Conservation (phyloP, 83 land plant species). For the Larix sibirica region DNA sequence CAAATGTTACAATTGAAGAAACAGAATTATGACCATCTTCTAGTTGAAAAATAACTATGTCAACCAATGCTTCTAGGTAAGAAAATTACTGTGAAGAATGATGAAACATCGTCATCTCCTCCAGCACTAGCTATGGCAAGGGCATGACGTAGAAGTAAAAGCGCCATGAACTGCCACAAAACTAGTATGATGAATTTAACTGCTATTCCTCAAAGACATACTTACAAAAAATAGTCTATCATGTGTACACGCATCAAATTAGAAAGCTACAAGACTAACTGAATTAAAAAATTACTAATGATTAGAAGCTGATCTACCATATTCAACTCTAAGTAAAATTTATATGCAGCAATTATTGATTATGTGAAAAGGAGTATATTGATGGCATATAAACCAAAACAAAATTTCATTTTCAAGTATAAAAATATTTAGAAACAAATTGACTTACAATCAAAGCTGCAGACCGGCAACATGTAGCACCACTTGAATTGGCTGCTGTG, state of each 20-base stretch:
- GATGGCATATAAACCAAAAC: background rate
- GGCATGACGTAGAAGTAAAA: constrained; percentile 71
- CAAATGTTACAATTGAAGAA: background rate
- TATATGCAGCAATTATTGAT: too few species aligned
- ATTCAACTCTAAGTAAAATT: background rate
- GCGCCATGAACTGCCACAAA: constrained; percentile 67
- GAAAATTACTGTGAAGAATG: constrained; percentile 51
- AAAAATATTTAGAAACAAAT: background rate
- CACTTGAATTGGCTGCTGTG: constrained; percentile 43
- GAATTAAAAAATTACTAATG: background rate
- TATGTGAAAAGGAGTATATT: too few species aligned
- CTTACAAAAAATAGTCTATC: too few species aligned
- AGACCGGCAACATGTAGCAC: constrained; percentile 56
- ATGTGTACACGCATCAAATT: too few species aligned
- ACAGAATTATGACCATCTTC: background rate
- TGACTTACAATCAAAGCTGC: constrained; percentile 61
- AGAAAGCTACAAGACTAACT: too few species aligned
- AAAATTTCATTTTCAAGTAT: background rate
- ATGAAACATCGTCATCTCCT: constrained; percentile 53
- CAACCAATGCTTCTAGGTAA: constrained; percentile 1
- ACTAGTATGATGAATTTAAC: too few species aligned
- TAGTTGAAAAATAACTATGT: background rate
- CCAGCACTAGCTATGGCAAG: constrained; percentile 63
- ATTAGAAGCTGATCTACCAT: too few species aligned
- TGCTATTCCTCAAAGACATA: too few species aligned